Percentiles rank a stretch among this genome's conserved stretches.
phyloP scores from a whole-genome alignment of 257 asterid genomes.

The Orobanche coerulescens region DNA sequence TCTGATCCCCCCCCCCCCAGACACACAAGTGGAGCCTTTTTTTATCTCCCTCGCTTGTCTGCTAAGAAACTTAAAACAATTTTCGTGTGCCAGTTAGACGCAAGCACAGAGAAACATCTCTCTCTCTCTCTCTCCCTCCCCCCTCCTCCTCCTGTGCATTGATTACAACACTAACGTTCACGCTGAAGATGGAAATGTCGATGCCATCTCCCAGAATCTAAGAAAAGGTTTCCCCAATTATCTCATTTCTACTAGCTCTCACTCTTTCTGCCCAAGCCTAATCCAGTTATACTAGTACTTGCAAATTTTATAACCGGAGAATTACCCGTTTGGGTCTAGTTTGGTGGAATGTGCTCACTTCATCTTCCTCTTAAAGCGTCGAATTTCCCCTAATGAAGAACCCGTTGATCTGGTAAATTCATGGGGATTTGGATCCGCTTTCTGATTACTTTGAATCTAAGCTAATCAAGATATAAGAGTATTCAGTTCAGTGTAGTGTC shows the following conservation, averaged over 20 bases:
- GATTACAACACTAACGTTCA: background rate
- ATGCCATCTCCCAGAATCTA: slow-evolving; percentile 11
- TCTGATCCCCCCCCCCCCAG: too few relatives aligned
- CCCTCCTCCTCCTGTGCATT: background rate
- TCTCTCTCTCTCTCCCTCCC: background rate
- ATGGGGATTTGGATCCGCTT: background rate
- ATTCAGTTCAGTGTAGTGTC: background rate
- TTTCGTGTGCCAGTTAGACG: background rate
- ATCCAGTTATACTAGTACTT: background rate
- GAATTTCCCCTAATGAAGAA: background rate
- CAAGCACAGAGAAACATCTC: background rate
- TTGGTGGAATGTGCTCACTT: background rate
- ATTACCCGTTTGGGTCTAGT: background rate
- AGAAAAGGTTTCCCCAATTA: slow-evolving; percentile 5
- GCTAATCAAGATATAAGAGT: too few relatives aligned
- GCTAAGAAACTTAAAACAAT: background rate
- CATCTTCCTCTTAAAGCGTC: background rate
- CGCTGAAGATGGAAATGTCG: background rate
- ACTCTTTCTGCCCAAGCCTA: background rate
- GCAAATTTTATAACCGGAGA: too few relatives aligned
- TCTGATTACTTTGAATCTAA: too few relatives aligned
- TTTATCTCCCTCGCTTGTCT: slow-evolving; percentile 14
- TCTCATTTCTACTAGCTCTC: slow-evolving; percentile 15
- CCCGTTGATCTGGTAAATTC: slow-evolving; percentile 14
- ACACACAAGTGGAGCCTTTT: background rate